phyloP scores from a whole-genome alignment of 306 rosid genomes.

The Ormosia emarginata region DNA sequence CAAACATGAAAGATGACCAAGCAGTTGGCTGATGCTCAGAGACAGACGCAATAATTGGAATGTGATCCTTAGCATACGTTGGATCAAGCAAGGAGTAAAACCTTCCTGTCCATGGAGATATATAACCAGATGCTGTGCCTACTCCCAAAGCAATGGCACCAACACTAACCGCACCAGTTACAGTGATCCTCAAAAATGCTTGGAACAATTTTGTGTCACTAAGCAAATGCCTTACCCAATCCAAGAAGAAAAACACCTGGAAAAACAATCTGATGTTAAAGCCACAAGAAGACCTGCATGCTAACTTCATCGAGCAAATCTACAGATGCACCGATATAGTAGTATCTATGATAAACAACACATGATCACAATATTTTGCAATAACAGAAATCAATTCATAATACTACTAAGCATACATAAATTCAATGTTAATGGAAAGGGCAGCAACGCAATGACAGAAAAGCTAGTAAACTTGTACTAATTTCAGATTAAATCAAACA shows the following conservation, averaged over 20 bases:
- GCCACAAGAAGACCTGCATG: not conserved
- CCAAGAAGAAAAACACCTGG: conserved; percentile 90
- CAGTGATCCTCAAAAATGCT: conserved; percentile 92
- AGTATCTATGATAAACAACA: not conserved
- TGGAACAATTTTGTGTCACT: conserved; percentile 75
- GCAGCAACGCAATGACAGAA: not conserved
- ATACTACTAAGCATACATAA: not conserved
- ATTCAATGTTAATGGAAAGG: not conserved
- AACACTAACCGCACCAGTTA: conserved; percentile 68
- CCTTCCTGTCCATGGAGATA: conserved; percentile 99
- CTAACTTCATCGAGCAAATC: conserved; percentile 14
- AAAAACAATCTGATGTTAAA: conserved; percentile 24
- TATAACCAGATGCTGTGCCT: conserved; percentile 92
- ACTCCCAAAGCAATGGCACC: conserved; percentile 89
- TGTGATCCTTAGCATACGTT: conserved; percentile 96
- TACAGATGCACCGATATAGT: not conserved
- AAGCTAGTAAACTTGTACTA: not conserved
- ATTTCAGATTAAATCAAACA: not conserved
- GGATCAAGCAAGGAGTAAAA: conserved; percentile 98
- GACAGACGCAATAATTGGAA: conserved; percentile 96
- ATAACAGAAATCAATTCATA: not conserved
- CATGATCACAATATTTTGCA: not conserved
- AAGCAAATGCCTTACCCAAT: conserved; percentile 85
- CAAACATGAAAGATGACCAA: conserved; percentile 99
- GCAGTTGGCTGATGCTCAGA: conserved; percentile 99